Conservation (phyloP, 495 filamentous ascomycete species). For the Annulohypoxylon stygium region DNA sequence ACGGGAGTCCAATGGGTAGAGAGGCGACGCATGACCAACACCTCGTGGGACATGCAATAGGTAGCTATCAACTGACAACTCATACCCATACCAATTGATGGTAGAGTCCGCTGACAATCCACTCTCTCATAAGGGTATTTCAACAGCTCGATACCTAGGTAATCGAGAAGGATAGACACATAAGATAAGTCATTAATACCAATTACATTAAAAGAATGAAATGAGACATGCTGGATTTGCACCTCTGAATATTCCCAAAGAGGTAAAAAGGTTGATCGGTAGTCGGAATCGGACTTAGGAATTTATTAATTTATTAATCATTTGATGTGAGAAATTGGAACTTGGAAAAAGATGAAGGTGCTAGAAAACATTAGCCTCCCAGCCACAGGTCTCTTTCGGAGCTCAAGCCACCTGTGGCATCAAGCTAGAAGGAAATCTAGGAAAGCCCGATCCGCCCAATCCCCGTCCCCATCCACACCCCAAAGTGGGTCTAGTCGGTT, state of each 20-base stretch:
- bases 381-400: conserved; percentile 21
- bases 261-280: background rate
- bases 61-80: conserved; percentile 37
- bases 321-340: background rate
- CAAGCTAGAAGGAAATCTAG: conserved; percentile 23
- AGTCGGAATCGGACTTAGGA: background rate
- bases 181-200: conserved; percentile 15
- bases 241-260: conserved; percentile 5
- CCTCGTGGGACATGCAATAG: conserved; percentile 36
- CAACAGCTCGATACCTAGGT: conserved; percentile 13
- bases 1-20: conserved; percentile 12
- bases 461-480: background rate
- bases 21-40: conserved; percentile 32
- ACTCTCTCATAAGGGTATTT: conserved; percentile 14
- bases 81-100: background rate
- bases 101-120: background rate
- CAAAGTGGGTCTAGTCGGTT: conserved; percentile 42
- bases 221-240: background rate
- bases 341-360: conserved; percentile 10
- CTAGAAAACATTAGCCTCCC: conserved; percentile 15
- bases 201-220: conserved; percentile 8
- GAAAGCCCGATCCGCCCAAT: background rate
- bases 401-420: conserved; percentile 39
- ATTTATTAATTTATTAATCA: too few species aligned
- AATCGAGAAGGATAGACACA: conserved; percentile 12